phyloP scores from a whole-genome alignment of 495 filamentous ascomycete genomes.

The Thozetella sp. region DNA sequence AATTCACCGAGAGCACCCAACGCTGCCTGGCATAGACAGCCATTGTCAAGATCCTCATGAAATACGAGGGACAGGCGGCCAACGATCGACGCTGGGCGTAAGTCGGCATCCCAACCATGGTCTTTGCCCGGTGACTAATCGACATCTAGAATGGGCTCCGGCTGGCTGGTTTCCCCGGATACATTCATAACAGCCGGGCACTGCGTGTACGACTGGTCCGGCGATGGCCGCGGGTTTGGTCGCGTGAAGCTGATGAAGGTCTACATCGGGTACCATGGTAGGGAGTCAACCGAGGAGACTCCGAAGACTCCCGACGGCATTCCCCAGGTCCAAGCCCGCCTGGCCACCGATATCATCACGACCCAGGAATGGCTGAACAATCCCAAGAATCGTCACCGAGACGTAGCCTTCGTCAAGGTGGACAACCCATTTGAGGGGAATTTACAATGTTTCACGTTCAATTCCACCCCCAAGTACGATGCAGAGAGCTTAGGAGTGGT shows the following conservation, averaged over 20 bases:
- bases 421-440: constrained; percentile 34
- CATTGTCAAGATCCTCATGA: constrained; percentile 38
- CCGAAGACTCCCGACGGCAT: constrained; percentile 17
- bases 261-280: constrained; percentile 40
- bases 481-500: constrained; percentile 35
- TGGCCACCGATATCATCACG: constrained; percentile 32
- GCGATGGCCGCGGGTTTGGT: constrained; percentile 21
- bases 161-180: constrained; percentile 37
- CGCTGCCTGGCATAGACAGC: constrained; percentile 12
- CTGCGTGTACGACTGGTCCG: constrained; percentile 34
- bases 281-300: background rate
- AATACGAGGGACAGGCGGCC: constrained; percentile 27
- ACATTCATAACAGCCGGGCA: constrained; percentile 40
- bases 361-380: constrained; percentile 34
- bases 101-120: background rate
- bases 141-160: constrained; percentile 26
- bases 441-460: constrained; percentile 24
- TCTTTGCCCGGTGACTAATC: background rate
- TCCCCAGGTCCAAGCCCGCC: constrained; percentile 31
- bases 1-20: background rate
- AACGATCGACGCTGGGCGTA: constrained; percentile 15
- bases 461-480: constrained; percentile 26
- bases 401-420: constrained; percentile 39
- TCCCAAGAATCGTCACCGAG: constrained; percentile 22
- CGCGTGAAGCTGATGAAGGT: constrained; percentile 29